Conservation (phyloP, 352 stramenopile genomes). For the Phytophthora cryptogea region DNA sequence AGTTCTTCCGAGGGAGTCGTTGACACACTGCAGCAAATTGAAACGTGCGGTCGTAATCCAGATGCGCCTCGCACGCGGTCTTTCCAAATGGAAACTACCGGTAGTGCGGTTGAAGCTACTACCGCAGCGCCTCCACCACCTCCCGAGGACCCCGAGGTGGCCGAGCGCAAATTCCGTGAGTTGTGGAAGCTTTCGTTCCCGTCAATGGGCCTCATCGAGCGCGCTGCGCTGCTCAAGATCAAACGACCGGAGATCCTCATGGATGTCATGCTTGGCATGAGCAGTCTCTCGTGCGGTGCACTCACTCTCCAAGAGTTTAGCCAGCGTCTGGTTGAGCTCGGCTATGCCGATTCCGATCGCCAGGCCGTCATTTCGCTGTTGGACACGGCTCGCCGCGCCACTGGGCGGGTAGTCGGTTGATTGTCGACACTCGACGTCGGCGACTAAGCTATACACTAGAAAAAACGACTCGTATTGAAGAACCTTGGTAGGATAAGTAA, state of each 20-base stretch:
- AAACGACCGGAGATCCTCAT: conserved; percentile 66
- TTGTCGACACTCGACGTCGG: not conserved
- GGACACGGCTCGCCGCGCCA: conserved; percentile 46
- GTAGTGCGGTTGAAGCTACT: conserved; percentile 23
- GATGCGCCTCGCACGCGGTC: conserved; percentile 54
- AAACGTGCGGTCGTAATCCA: conserved; percentile 19
- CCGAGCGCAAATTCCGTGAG: conserved; percentile 64
- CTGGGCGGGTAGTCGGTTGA: conserved; percentile 22
- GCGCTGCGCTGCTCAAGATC: conserved; percentile 63
- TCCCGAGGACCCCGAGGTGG: conserved; percentile 33
- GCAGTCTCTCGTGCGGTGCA: conserved; percentile 66
- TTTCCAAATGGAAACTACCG: conserved; percentile 50
- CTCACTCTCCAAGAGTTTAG: conserved; percentile 65
- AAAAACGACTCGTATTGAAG: conserved; percentile 25
- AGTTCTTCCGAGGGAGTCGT: conserved; percentile 62
- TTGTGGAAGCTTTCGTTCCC: conserved; percentile 82
- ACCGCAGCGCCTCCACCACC: conserved; percentile 5
- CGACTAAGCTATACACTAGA: conserved; percentile 31
- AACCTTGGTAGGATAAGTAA: conserved; percentile 44
- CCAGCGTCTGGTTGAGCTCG: conserved; percentile 59
- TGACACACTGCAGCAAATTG: conserved; percentile 44
- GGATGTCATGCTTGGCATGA: conserved; percentile 84
- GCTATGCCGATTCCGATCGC: conserved; percentile 61
- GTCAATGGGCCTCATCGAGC: conserved; percentile 68
- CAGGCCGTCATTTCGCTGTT: conserved; percentile 60